Conservation (phyloP, 768 basidiomycete species). For the Trametes cubensis region DNA sequence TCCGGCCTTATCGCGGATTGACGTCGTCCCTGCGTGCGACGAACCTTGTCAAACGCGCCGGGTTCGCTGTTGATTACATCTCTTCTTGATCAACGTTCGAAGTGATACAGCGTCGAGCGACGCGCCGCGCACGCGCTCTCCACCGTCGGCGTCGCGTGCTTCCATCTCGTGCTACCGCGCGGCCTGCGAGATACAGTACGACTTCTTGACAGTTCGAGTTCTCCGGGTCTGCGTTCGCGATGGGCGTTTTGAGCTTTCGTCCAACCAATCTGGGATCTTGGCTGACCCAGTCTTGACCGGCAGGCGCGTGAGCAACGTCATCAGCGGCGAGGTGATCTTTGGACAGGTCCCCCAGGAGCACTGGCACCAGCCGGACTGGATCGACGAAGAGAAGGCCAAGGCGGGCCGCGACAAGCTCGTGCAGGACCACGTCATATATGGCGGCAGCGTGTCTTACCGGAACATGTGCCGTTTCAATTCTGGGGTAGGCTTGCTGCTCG, state of each 20-base stretch:
- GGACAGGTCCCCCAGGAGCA: conserved; percentile 62
- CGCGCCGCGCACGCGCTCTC: no score
- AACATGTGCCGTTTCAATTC: conserved; percentile 82
- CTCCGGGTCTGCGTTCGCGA: no score
- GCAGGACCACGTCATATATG: conserved; percentile 49
- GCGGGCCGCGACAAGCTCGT: conserved; percentile 56
- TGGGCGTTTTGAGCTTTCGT: background rate
- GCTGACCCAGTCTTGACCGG: background rate
- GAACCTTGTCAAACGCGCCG: no score
- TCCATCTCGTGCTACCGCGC: no score
- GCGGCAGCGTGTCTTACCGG: conserved; percentile 57
- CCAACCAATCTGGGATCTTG: background rate
- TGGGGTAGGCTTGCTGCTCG: conserved; percentile 45
- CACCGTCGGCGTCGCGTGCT: no score
- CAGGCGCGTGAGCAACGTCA: conserved; percentile 31
- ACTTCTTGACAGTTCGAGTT: no score
- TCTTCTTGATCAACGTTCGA: no score
- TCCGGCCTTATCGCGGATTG: no score
- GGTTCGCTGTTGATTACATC: no score
- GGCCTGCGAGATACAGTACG: no score
- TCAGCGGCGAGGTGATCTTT: conserved; percentile 46
- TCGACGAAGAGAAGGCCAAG: conserved; percentile 66
- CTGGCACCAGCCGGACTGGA: conserved; percentile 74
- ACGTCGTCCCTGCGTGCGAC: no score
- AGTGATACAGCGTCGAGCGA: no score